Percentiles rank a stretch among this genome's conserved stretches.
These are phyloP conservation scores for Aphanomyces euteiches DNA, from an alignment of 352 stramenopile genomes.

Conservation along the genomic window DNA sequence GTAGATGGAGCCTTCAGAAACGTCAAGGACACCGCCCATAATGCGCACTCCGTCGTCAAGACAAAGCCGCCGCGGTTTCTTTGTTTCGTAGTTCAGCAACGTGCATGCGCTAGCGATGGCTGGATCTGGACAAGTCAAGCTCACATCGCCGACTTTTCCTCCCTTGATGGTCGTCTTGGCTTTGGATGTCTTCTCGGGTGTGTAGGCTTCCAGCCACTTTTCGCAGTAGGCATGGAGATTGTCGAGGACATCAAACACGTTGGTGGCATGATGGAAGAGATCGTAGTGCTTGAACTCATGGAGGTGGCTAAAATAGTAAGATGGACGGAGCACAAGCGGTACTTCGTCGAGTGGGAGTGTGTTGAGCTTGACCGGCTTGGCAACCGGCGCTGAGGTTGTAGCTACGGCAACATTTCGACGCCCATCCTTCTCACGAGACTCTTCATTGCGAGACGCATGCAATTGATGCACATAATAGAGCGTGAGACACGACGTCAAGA, in stretches of 20 bases:
- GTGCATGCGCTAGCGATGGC: not conserved
- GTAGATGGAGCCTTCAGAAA: constrained; percentile 63
- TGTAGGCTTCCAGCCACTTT: constrained; percentile 41
- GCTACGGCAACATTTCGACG: not conserved
- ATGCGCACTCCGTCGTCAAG: constrained; percentile 44
- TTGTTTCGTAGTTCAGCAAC: constrained; percentile 22
- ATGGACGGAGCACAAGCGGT: constrained; percentile 42
- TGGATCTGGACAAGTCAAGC: not conserved
- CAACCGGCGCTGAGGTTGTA: not conserved
- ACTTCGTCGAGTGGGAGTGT: constrained; percentile 34
- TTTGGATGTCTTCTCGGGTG: not conserved
- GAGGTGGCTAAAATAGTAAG: constrained; percentile 50
- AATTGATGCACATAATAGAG: constrained; percentile 6
- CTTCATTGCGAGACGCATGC: not conserved
- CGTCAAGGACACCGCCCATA: constrained; percentile 61
- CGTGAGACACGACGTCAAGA: not conserved
- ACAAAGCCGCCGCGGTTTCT: constrained; percentile 38
- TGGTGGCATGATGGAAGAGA: constrained; percentile 53
- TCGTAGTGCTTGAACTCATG: constrained; percentile 47
- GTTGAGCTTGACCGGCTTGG: constrained; percentile 34
- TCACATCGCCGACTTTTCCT: not conserved
- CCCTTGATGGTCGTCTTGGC: not conserved
- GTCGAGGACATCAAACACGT: constrained; percentile 60
- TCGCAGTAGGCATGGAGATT: constrained; percentile 55
- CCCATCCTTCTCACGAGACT: not conserved